These are phyloP conservation scores for Stipa capillata DNA, from an alignment of 176 grass and related monocot genomes.

Conservation along the genomic window DNA sequence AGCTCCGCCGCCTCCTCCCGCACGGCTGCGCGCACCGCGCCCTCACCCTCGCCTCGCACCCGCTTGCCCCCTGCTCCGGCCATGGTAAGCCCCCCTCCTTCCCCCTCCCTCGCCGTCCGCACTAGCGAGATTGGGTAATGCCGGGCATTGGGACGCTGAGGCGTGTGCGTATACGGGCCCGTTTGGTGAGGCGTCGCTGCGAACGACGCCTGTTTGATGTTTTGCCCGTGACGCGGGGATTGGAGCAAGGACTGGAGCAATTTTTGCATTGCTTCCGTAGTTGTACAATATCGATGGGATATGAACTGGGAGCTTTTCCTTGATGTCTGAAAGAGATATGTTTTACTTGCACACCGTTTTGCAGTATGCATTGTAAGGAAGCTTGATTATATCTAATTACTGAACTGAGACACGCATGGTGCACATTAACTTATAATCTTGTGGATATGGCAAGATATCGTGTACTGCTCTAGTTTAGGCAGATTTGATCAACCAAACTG, in stretches of 20 bases:
- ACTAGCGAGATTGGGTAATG: background rate
- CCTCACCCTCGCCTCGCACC: conserved; percentile 10
- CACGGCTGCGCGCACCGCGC: conserved; percentile 33
- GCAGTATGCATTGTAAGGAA: background rate
- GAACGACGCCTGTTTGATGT: background rate
- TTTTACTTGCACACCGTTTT: background rate
- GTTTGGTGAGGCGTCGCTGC: background rate
- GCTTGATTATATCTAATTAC: background rate
- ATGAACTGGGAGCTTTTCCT: background rate
- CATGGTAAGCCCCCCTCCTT: conserved; percentile 37
- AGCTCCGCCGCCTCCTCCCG: conserved; percentile 59
- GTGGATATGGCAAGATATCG: background rate
- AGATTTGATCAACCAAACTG: background rate
- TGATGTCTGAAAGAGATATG: background rate
- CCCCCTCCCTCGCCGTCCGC: background rate
- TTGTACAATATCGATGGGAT: no score
- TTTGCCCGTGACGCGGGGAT: background rate
- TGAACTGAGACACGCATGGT: background rate
- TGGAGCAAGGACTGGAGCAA: no score
- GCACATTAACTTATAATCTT: background rate
- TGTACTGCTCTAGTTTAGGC: background rate
- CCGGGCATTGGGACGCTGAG: background rate
- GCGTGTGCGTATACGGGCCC: background rate
- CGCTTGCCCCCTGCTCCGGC: conserved; percentile 3
- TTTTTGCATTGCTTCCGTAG: no score